These are phyloP conservation scores for Mortierella hygrophila DNA, from an alignment of 192 early-diverging fungal genomes.

Conservation along the genomic window DNA sequence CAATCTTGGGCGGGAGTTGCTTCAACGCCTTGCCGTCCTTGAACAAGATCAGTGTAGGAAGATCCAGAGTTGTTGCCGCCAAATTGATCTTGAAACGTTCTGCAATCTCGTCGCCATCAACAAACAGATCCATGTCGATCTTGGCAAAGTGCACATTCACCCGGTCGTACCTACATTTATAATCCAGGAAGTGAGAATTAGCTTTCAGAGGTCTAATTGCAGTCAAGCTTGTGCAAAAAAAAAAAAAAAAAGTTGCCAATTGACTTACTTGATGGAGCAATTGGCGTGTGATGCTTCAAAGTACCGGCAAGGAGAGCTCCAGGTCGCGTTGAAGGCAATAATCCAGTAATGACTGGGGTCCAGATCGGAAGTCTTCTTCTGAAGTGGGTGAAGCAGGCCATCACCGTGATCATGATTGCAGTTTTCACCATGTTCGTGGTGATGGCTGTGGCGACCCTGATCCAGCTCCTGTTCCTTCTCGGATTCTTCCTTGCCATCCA, in stretches of 20 bases:
- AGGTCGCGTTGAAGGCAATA: slow-evolving; percentile 64
- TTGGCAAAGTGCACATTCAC: slow-evolving; percentile 59
- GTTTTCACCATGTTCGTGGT: neutral
- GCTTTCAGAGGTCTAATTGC: neutral
- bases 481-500: slow-evolving; percentile 9
- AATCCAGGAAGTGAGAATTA: neutral
- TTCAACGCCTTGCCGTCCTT: slow-evolving; percentile 62
- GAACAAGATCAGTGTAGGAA: slow-evolving; percentile 65
- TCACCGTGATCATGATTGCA: neutral
- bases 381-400: neutral
- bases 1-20: slow-evolving; percentile 58
- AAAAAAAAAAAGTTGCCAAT: neutral
- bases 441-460: neutral
- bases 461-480: slow-evolving; percentile 10
- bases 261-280: slow-evolving; percentile 59
- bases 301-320: slow-evolving; percentile 63
- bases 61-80: slow-evolving; percentile 64
- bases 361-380: slow-evolving; percentile 12
- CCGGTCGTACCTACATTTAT: slow-evolving; percentile 37
- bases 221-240: slow-evolving; percentile 34
- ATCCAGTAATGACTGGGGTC: slow-evolving; percentile 63
- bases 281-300: slow-evolving; percentile 66
- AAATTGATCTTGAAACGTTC: slow-evolving; percentile 61
- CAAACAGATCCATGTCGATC: slow-evolving; percentile 63
- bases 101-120: slow-evolving; percentile 54